A percentile compares a stretch with the other conserved stretches of the same genome.
phyloP scores from a whole-genome alignment of 2,329 filamentous ascomycete genomes.

The Fusarium fracticaudum region DNA sequence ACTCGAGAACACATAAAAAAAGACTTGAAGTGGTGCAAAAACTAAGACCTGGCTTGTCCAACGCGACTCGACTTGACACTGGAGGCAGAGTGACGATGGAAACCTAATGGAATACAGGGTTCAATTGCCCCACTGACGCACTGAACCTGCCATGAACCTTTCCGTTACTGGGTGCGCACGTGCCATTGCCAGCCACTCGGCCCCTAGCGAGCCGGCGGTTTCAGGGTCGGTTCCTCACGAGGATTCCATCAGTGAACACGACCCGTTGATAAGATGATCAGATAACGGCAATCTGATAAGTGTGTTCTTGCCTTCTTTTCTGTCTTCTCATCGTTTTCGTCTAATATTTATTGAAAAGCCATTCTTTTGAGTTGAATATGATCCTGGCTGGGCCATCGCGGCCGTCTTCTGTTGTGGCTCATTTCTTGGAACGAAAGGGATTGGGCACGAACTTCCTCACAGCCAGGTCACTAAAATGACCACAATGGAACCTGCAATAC shows the following conservation, averaged over 20 bases:
- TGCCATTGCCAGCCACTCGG: constrained; percentile 30
- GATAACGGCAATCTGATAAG: constrained; percentile 14
- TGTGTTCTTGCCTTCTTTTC: neutral
- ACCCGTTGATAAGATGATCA: constrained; percentile 36
- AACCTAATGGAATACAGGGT: constrained; percentile 28
- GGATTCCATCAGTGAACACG: neutral
- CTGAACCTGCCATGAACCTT: constrained; percentile 24
- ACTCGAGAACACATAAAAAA: constrained; percentile 12
- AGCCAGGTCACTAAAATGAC: neutral
- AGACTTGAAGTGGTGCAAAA: constrained; percentile 11
- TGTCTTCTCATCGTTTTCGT: neutral
- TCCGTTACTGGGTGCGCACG: constrained; percentile 34
- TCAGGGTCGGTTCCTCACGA: constrained; percentile 32
- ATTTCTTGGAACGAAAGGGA: neutral
- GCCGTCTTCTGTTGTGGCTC: neutral
- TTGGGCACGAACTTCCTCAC: neutral
- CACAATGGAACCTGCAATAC: neutral
- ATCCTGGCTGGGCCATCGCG: neutral
- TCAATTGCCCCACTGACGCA: constrained; percentile 34
- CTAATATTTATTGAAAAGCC: neutral
- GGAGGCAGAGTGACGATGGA: constrained; percentile 36
- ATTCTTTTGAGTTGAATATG: neutral
- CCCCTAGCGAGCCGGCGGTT: constrained; percentile 17
- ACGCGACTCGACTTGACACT: constrained; percentile 15
- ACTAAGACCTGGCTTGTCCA: constrained; percentile 9